Conservation (phyloP, 306 rosid genomes). For the Trifolium dubium region DNA sequence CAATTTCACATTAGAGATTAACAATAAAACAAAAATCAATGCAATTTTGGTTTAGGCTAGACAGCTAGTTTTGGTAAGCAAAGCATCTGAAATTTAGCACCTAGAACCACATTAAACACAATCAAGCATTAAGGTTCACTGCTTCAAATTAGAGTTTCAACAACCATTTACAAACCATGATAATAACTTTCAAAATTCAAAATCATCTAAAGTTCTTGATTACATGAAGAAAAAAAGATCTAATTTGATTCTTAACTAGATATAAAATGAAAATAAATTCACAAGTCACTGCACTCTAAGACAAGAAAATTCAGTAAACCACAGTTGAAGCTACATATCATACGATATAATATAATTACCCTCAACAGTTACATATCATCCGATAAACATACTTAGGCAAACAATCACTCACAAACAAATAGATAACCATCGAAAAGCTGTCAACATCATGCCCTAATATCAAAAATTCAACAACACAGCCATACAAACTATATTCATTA, state of each 20-base stretch:
- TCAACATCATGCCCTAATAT: neutral
- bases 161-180: slow-evolving; percentile 22
- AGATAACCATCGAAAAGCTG: neutral
- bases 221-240: neutral
- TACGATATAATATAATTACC: neutral
- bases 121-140: slow-evolving; percentile 1
- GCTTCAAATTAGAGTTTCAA: slow-evolving; percentile 18
- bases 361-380: neutral
- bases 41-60: neutral
- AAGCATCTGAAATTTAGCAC: slow-evolving; percentile 1
- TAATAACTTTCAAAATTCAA: slow-evolving; percentile 12
- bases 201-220: slow-evolving; percentile 7
- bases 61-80: neutral
- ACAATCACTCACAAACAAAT: slow-evolving; percentile 17
- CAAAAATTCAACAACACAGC: slow-evolving; percentile 16
- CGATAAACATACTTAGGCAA: neutral
- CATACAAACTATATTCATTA: slow-evolving; percentile 10
- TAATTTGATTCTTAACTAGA: slow-evolving; percentile 17
- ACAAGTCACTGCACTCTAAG: slow-evolving; percentile 3
- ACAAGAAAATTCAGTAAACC: slow-evolving; percentile 7
- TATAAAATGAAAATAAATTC: slow-evolving; percentile 7
- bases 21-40: neutral
- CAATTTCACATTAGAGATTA: neutral
- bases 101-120: slow-evolving; percentile 12
- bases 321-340: neutral